phyloP scores from a whole-genome alignment of 2,329 filamentous ascomycete genomes.

The Nigrospora osmanthi region DNA sequence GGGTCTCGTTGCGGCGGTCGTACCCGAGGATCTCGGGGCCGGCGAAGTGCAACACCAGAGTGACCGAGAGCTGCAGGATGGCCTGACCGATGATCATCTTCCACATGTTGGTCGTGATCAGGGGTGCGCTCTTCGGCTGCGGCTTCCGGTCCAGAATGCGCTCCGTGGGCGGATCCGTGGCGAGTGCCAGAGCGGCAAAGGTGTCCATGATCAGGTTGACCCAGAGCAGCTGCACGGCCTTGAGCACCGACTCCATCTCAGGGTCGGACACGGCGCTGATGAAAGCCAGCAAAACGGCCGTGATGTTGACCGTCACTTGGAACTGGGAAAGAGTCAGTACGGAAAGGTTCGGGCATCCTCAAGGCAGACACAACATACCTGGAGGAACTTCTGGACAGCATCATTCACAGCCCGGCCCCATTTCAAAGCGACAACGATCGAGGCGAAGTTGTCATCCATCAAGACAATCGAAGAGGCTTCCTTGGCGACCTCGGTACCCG shows the following conservation, averaged over 20 bases:
- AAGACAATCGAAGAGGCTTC: constrained; percentile 62
- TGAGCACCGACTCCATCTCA: constrained; percentile 51
- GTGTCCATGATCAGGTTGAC: constrained; percentile 66
- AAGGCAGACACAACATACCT: constrained; percentile 24
- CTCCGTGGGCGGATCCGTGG: constrained; percentile 53
- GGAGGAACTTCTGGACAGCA: constrained; percentile 60
- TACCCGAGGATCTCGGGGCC: constrained; percentile 48
- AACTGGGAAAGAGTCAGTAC: constrained; percentile 28
- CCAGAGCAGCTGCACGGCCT: constrained; percentile 60
- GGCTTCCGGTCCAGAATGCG: constrained; percentile 47
- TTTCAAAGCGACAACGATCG: constrained; percentile 58
- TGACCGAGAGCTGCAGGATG: constrained; percentile 51
- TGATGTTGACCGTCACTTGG: constrained; percentile 65
- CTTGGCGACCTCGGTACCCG: constrained; percentile 60
- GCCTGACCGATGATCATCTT: constrained; percentile 59
- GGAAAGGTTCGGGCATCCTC: not conserved
- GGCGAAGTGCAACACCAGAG: constrained; percentile 53
- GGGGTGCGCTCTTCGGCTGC: constrained; percentile 56
- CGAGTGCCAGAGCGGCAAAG: constrained; percentile 57
- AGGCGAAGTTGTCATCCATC: constrained; percentile 59
- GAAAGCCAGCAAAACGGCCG: constrained; percentile 58
- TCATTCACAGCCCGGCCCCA: constrained; percentile 66
- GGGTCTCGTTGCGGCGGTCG: constrained; percentile 26
- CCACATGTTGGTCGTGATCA: constrained; percentile 66
- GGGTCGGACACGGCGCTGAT: constrained; percentile 51